A percentile compares a stretch with the other conserved stretches of the same genome.
phyloP scores from a whole-genome alignment of 768 basidiomycete species.

The Panaeolus cyanescens region DNA sequence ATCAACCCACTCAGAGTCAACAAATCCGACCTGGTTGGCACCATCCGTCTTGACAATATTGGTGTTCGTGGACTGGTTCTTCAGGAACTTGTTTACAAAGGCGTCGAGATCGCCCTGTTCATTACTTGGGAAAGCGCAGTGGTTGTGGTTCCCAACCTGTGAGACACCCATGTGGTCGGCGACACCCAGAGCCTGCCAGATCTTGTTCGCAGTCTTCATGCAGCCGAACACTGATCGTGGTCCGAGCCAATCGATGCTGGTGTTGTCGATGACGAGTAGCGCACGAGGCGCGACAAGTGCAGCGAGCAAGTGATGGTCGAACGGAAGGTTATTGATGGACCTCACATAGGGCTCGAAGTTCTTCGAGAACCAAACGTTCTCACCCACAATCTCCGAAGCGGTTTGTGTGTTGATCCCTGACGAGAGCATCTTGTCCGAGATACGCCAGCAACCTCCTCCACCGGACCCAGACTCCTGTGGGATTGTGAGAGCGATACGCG shows the following conservation, averaged over 20 bases:
- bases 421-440: conserved; percentile 49
- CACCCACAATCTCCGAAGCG: conserved; percentile 56
- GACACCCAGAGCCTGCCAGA: conserved; percentile 53
- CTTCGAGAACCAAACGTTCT: conserved; percentile 65
- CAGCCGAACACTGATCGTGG: conserved; percentile 51
- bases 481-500: conserved; percentile 59
- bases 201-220: conserved; percentile 48
- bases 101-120: conserved; percentile 49
- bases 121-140: conserved; percentile 54
- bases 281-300: conserved; percentile 58
- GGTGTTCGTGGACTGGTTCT: conserved; percentile 49
- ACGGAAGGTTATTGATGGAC: conserved; percentile 47
- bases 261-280: conserved; percentile 56
- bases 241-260: conserved; percentile 57
- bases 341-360: conserved; percentile 49
- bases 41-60: conserved; percentile 46
- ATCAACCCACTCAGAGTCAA: conserved; percentile 45
- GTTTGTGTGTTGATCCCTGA: conserved; percentile 51
- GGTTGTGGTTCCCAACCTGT: conserved; percentile 53
- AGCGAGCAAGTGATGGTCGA: conserved; percentile 61
- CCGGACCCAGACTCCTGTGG: conserved; percentile 67
- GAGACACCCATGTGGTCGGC: conserved; percentile 51
- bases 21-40: conserved; percentile 38
- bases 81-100: conserved; percentile 58
- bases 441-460: conserved; percentile 61